These are phyloP conservation scores for Emmonsiellopsis sp. DNA, from an alignment of 2,329 filamentous ascomycete species.

Conservation along the genomic window DNA sequence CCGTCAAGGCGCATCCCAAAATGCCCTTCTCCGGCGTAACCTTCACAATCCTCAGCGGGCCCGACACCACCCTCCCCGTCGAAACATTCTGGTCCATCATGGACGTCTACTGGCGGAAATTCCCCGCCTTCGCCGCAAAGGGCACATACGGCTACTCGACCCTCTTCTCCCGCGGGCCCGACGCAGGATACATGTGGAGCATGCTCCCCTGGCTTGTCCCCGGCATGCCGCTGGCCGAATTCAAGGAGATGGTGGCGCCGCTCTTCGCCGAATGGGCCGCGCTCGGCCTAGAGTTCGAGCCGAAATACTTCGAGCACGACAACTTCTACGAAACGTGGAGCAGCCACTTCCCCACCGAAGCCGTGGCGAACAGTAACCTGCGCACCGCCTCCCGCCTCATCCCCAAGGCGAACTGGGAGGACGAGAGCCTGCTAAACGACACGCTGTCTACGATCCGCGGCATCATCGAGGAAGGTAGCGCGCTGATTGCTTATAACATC, in stretches of 20 bases:
- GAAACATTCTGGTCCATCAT: neutral
- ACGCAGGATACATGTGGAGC: conserved; percentile 16
- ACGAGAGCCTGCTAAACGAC: conserved; percentile 21
- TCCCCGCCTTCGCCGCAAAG: neutral
- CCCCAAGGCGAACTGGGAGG: conserved; percentile 31
- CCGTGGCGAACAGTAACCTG: conserved; percentile 25
- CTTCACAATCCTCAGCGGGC: conserved; percentile 21
- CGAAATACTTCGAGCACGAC: conserved; percentile 29
- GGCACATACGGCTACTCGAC: neutral
- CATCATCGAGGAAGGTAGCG: neutral
- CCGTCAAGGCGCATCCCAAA: conserved; percentile 40
- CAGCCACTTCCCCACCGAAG: conserved; percentile 34
- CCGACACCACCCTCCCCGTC: neutral
- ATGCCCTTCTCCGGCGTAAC: conserved; percentile 33
- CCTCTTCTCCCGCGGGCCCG: neutral
- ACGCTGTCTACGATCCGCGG: conserved; percentile 25
- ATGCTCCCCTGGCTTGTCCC: conserved; percentile 30
- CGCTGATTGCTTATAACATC: neutral
- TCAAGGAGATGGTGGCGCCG: conserved; percentile 25
- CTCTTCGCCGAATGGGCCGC: conserved; percentile 24
- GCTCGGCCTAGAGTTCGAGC: conserved; percentile 29
- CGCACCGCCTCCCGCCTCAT: conserved; percentile 40
- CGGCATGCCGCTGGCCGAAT: conserved; percentile 23
- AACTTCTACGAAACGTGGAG: conserved; percentile 31
- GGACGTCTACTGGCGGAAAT: neutral